Percentiles rank a stretch among this genome's conserved stretches.
Evolutionary conservation across 1,284 basidiomycete genomes (phyloP).

Genomic region (Boletellus deceptivus): DNA sequence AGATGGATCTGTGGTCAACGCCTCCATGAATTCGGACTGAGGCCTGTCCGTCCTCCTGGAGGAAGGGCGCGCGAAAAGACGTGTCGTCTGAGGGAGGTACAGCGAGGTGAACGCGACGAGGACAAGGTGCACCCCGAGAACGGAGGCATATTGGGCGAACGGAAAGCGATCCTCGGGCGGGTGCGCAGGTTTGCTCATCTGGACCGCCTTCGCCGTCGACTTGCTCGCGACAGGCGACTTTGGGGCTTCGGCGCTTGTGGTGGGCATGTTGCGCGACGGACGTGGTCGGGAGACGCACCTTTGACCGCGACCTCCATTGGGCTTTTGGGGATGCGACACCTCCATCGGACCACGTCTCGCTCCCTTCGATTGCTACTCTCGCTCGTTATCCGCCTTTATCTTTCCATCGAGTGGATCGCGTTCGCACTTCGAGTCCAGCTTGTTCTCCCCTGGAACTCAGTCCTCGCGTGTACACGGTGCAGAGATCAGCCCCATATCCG

Average conservation of each 20-base stretch:
- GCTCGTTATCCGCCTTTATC: constrained; percentile 8
- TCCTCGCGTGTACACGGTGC: background rate
- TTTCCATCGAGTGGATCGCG: constrained; percentile 1
- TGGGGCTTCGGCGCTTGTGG: constrained; percentile 1
- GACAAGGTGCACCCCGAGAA: constrained; percentile 68
- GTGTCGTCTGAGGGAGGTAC: constrained; percentile 62
- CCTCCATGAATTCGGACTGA: constrained; percentile 62
- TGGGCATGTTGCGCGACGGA: constrained; percentile 10
- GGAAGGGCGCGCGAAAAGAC: constrained; percentile 39
- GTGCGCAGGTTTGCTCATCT: background rate
- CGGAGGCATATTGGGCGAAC: constrained; percentile 61
- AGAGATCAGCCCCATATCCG: background rate
- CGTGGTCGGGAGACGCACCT: background rate
- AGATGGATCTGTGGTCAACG: constrained; percentile 62
- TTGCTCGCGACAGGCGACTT: constrained; percentile 1
- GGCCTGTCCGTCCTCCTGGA: constrained; percentile 51
- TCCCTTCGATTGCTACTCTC: constrained; percentile 8
- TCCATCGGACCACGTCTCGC: background rate
- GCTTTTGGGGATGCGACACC: too few relatives aligned
- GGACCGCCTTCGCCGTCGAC: background rate
- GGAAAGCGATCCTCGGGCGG: constrained; percentile 34
- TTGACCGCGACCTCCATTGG: background rate
- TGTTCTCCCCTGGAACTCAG: constrained; percentile 9
- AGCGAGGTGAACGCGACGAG: constrained; percentile 66
- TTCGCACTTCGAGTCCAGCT: background rate